Base-by-base conservation (phyloP, 306 rosid species). In the Cyamopsis tetragonoloba region DNA sequence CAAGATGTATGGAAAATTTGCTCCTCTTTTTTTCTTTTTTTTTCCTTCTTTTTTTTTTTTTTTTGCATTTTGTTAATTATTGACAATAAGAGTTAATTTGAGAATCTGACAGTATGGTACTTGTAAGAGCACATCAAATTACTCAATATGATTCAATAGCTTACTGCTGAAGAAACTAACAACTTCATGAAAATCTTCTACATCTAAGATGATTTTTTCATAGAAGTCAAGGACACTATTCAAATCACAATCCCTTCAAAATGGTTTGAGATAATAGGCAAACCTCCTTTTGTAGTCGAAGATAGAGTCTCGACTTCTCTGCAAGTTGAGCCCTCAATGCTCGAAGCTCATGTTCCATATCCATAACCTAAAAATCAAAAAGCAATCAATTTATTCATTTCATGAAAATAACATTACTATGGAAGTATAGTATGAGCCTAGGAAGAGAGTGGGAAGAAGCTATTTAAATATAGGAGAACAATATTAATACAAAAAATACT, bases 271-370 rank as follows among this genome's bases (percentile, higher is more conserved):
- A 66, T 59, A 28, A 5, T 43, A 63, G 37, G 68, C 55, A 67
- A 68, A 88, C 98, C 93, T 88, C 95, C 82, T 79, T 91, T 35
- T 85, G 95, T 70, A 91, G 91, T 11, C 67, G 91, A 55, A 88
- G 79, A 82, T 88, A 88, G 70, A 80, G 86, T 83, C 80, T 83
- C 31, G 95, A 85, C 78, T 91, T 91, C 78, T 87, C 96, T 3
- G 79, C 78, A 74, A 91, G 91, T 69, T 91, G 96, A 55, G 71
- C 77, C 76, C 98, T 87, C 85, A 91, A 79, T 62, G 98, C 98
- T 46, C 63, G 83, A 78, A 91, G 98, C 81, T 91, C 96, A 26
- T 87, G 87, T 68, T 88, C 98, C 98, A 91, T 91, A 82, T 88
- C 96, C 98, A 91, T 88, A 49, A 88, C 98, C 98, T 91, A 67